Evolutionary conservation across 2,329 filamentous ascomycete species (phyloP), one percentile per base, ranked within the genome.

Genomic region (Penicillium hesseltinei): DNA sequence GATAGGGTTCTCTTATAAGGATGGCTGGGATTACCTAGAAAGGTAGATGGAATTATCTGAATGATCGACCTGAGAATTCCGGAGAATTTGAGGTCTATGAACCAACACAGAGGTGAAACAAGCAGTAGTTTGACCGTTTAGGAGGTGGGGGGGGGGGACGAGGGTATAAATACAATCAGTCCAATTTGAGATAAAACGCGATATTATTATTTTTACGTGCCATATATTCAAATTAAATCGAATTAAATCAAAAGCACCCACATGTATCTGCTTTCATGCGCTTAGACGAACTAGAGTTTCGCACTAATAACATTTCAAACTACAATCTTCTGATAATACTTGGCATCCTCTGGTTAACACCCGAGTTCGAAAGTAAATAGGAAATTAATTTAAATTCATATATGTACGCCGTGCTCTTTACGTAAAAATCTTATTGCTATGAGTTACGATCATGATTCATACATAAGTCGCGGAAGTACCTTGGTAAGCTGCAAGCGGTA

Each of bases 101-200:
- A n/a, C 21, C 19, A 31, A 31, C 11, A 23, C 23, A 27, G 15
- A 23, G 45, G 31, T 25, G 21, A 47, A 13, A 35, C 31, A 36
- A n/a, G 19, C 13, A 29, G 5, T 23, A n/a, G 31, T 13, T 46
- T 45, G 51, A 33, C 33, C 13, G n/a, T 17, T 39, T n/a, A 23
- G 17, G 46, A 35, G 50, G 23, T 23, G 23, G 40, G 40, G 23
- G 23, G 17, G 40, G 23, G 13, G 17, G n/a, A 13, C 15, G 51
- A 51, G 39, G 53, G 53, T 56, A 44, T 56, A 56, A 56, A 51
- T 56, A 56, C 19, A 19, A 51, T 19, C 36, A 39, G 38, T 29
- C 43, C 27, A 11, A 23, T 51, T 23, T 55, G n/a, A 51, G 53
- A 51, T 29, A 44, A 52, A 45, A 17, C 23, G 39, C 17, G 31